These are phyloP conservation scores for Cicer cuneatum DNA, from an alignment of 306 rosid species.

Conservation along the genomic window DNA sequence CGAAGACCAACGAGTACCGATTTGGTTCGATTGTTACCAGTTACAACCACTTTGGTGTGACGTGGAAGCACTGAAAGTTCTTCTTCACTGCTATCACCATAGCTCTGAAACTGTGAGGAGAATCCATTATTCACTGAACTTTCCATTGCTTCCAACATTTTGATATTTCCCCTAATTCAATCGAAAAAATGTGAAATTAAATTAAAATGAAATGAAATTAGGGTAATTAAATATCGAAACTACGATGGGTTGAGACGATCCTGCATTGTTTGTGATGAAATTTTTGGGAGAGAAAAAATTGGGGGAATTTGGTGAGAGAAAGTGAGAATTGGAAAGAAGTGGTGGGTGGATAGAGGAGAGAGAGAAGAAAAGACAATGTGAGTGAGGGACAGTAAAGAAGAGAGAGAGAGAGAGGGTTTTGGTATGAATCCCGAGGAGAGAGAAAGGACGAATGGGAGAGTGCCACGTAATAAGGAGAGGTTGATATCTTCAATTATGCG, in stretches of 20 bases:
- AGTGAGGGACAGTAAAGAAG: slow-evolving; percentile 39
- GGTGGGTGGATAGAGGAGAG: slow-evolving; percentile 42
- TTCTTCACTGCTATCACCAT: slow-evolving; percentile 94
- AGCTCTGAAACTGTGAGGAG: slow-evolving; percentile 88
- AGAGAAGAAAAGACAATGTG: slow-evolving; percentile 28
- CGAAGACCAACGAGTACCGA: slow-evolving; percentile 96
- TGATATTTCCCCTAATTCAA: background rate
- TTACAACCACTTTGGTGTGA: slow-evolving; percentile 96
- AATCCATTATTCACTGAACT: slow-evolving; percentile 85
- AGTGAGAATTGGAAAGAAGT: slow-evolving; percentile 53
- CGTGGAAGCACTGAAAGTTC: slow-evolving; percentile 98
- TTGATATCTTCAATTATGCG: slow-evolving; percentile 47
- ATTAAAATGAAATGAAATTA: background rate
- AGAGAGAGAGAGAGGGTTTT: slow-evolving; percentile 15
- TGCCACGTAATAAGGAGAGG: slow-evolving; percentile 58
- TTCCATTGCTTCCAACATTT: slow-evolving; percentile 92
- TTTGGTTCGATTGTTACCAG: slow-evolving; percentile 94
- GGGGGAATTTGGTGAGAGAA: slow-evolving; percentile 58
- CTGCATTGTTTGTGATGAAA: slow-evolving; percentile 53
- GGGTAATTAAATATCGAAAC: slow-evolving; percentile 37
- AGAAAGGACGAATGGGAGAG: slow-evolving; percentile 41
- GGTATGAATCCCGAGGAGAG: slow-evolving; percentile 82
- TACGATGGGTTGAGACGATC: slow-evolving; percentile 55
- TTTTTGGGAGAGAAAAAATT: slow-evolving; percentile 49
- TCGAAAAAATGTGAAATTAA: background rate